phyloP scores from a whole-genome alignment of 2,329 filamentous ascomycete species.

The Aspergillus sp. region DNA sequence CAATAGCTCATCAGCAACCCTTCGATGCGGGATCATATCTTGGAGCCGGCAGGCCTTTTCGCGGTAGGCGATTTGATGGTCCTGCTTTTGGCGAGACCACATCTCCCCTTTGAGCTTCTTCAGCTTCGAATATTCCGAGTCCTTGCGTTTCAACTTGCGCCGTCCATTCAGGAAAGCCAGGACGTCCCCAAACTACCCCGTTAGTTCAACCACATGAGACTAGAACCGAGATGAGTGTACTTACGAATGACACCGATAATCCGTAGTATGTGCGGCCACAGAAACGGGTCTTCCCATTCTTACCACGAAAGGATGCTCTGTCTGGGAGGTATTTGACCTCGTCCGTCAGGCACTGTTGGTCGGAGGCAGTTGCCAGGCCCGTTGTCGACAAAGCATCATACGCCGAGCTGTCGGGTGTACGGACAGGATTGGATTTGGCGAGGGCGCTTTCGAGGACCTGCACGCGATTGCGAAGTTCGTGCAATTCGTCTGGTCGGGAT shows the following conservation, averaged over 20 bases:
- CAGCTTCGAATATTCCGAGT: constrained; percentile 26
- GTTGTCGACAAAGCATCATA: constrained; percentile 16
- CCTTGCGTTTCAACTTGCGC: constrained; percentile 15
- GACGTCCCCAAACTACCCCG: constrained; percentile 29
- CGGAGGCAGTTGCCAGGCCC: constrained; percentile 11
- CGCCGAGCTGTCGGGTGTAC: constrained; percentile 26
- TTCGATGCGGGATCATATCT: constrained; percentile 44
- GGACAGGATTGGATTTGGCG: constrained; percentile 17
- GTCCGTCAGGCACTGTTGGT: constrained; percentile 22
- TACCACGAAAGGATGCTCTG: constrained; percentile 29
- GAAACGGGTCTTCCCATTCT: constrained; percentile 28
- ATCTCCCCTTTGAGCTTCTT: constrained; percentile 30
- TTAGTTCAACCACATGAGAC: constrained; percentile 5
- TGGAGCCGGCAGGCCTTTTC: constrained; percentile 30
- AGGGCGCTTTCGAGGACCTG: constrained; percentile 28
- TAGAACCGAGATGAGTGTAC: constrained; percentile 7
- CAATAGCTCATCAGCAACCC: constrained; percentile 52
- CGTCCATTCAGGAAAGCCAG: constrained; percentile 23
- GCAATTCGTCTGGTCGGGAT: constrained; percentile 25
- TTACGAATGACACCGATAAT: constrained; percentile 31
- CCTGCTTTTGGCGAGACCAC: constrained; percentile 26
- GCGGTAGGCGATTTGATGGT: constrained; percentile 29
- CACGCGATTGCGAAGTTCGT: constrained; percentile 28
- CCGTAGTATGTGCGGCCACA: constrained; percentile 32
- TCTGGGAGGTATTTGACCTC: constrained; percentile 27